These are phyloP conservation scores for Hebeloma cylindrosporum DNA, from an alignment of 768 basidiomycete species.

Conservation along the genomic window DNA sequence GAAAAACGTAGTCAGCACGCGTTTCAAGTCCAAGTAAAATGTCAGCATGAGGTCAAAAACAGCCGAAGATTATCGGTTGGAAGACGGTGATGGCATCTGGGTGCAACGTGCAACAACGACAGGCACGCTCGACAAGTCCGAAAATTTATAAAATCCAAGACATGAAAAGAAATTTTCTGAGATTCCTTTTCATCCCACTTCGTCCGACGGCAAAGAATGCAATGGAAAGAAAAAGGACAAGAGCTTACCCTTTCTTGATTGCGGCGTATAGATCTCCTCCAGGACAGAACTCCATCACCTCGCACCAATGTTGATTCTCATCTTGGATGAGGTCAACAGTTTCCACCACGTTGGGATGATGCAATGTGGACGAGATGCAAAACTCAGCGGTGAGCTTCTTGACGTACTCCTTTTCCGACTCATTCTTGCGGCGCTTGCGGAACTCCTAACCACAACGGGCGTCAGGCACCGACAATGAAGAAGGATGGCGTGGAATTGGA, in stretches of 20 bases:
- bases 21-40: conserved; percentile 1
- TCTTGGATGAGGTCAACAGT: conserved; percentile 99
- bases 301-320: conserved; percentile 95
- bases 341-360: conserved; percentile 94
- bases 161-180: neutral
- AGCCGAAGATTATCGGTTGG: conserved; percentile 2
- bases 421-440: conserved; percentile 96
- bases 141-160: conserved; percentile 7
- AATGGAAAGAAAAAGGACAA: conserved; percentile 8
- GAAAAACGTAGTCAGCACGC: conserved; percentile 14
- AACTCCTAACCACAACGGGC: conserved; percentile 73
- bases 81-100: neutral
- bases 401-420: conserved; percentile 98
- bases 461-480: conserved; percentile 2
- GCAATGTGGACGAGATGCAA: conserved; percentile 95
- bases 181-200: neutral
- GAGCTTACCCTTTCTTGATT: conserved; percentile 86
- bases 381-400: conserved; percentile 99
- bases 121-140: neutral
- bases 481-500: neutral
- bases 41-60: conserved; percentile 1
- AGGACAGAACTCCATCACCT: conserved; percentile 99
- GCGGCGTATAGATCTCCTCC: conserved; percentile 98
- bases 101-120: neutral
- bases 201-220: neutral